phyloP scores from a whole-genome alignment of 495 filamentous ascomycete genomes.

The Hypoxylon lienhwacheense region DNA sequence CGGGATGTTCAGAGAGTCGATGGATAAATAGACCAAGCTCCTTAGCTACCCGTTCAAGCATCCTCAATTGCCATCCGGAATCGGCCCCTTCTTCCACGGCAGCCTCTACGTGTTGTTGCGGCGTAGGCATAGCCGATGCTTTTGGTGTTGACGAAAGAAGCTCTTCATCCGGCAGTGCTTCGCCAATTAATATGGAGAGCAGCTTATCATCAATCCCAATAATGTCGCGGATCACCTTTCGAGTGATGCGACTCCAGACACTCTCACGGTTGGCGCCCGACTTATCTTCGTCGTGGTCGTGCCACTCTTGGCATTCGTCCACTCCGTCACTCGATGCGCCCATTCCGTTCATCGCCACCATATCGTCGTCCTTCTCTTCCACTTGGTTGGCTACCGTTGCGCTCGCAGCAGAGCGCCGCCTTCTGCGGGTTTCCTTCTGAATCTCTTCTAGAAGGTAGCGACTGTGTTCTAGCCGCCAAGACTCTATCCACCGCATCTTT shows the following conservation, averaged over 20 bases:
- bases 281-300: slow-evolving; percentile 44
- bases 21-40: slow-evolving; percentile 84
- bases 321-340: slow-evolving; percentile 41
- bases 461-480: slow-evolving; percentile 92
- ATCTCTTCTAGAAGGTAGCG: slow-evolving; percentile 82
- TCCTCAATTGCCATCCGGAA: slow-evolving; percentile 69
- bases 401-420: slow-evolving; percentile 47
- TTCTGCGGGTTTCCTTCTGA: slow-evolving; percentile 75
- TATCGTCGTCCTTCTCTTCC: slow-evolving; percentile 29
- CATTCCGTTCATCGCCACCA: slow-evolving; percentile 24
- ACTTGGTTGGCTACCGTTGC: slow-evolving; percentile 11
- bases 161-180: slow-evolving; percentile 67
- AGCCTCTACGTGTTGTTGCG: slow-evolving; percentile 11
- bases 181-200: slow-evolving; percentile 84
- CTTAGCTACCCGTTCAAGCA: slow-evolving; percentile 80
- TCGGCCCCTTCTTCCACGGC: slow-evolving; percentile 44
- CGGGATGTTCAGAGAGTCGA: slow-evolving; percentile 76
- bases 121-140: slow-evolving; percentile 31
- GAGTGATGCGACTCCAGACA: slow-evolving; percentile 79
- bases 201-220: slow-evolving; percentile 88
- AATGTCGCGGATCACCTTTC: slow-evolving; percentile 82
- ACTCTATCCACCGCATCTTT: slow-evolving; percentile 78
- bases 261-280: slow-evolving; percentile 55
- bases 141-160: slow-evolving; percentile 48
- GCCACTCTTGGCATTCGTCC: slow-evolving; percentile 42